phyloP scores from a whole-genome alignment of 768 basidiomycete genomes.

The Tulasnella sp. region DNA sequence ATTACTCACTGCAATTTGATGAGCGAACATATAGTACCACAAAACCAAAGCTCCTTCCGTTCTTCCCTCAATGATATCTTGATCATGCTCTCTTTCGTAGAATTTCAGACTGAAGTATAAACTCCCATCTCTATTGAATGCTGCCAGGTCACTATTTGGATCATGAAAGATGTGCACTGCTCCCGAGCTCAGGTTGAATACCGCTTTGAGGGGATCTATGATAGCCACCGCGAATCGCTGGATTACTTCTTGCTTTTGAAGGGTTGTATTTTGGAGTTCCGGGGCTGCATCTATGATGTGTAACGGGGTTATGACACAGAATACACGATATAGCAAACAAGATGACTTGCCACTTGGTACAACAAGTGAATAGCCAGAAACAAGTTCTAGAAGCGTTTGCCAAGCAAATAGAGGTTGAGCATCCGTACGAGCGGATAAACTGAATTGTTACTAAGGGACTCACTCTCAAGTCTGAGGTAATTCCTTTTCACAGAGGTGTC shows the following conservation, averaged over 20 bases:
- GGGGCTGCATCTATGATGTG: too few relatives aligned
- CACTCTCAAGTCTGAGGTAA: conserved; percentile 44
- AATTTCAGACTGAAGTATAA: conserved; percentile 78
- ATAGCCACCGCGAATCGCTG: conserved; percentile 57
- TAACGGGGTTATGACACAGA: too few relatives aligned
- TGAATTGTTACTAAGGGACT: neutral
- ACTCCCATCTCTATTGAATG: conserved; percentile 83
- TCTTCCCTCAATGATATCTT: conserved; percentile 28
- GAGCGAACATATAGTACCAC: conserved; percentile 88
- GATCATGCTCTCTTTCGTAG: conserved; percentile 77
- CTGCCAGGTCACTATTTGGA: conserved; percentile 63
- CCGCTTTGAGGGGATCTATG: conserved; percentile 45
- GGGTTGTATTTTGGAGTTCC: conserved; percentile 37
- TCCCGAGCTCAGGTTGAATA: conserved; percentile 60
- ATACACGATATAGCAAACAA: too few relatives aligned
- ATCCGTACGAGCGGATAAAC: conserved; percentile 41
- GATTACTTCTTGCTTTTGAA: conserved; percentile 38
- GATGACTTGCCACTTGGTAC: too few relatives aligned
- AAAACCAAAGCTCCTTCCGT: conserved; percentile 58
- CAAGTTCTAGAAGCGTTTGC: conserved; percentile 71
- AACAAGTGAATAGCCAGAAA: too few relatives aligned
- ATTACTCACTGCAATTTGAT: conserved; percentile 53
- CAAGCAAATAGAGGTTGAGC: neutral
- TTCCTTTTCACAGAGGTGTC: conserved; percentile 54
- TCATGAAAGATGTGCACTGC: conserved; percentile 86